These are phyloP conservation scores for Dryadomyces quercivorus DNA, from an alignment of 2,329 filamentous ascomycete species.

Conservation along the genomic window DNA sequence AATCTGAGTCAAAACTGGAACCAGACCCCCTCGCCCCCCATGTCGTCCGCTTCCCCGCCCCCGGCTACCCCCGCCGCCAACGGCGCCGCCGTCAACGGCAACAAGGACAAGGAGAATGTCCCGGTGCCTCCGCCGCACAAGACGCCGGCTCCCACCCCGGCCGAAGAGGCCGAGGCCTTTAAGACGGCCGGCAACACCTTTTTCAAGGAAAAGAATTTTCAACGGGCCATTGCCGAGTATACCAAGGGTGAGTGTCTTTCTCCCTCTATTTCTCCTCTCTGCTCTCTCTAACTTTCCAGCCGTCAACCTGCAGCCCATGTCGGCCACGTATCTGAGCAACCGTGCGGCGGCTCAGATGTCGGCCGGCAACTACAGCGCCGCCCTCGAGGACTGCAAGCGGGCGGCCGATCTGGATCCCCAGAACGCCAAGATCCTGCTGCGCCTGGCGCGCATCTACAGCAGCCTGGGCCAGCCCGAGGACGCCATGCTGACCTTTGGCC, in stretches of 20 bases:
- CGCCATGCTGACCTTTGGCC: conserved; percentile 68
- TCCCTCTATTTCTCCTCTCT: conserved; percentile 3
- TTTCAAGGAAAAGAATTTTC: conserved; percentile 90
- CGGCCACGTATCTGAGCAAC: conserved; percentile 86
- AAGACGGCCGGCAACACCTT: conserved; percentile 92
- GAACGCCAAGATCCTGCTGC: conserved; percentile 79
- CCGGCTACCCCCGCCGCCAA: not conserved
- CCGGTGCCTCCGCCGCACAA: conserved; percentile 64
- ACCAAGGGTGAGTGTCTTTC: conserved; percentile 59
- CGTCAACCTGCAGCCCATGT: conserved; percentile 74
- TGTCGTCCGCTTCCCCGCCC: conserved; percentile 15
- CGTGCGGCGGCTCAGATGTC: conserved; percentile 91
- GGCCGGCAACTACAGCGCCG: conserved; percentile 63
- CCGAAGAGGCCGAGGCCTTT: conserved; percentile 77
- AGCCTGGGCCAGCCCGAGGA: conserved; percentile 77
- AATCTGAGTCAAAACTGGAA: no score
- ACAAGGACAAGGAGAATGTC: conserved; percentile 13
- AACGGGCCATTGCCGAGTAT: conserved; percentile 81
- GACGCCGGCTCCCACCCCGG: conserved; percentile 48
- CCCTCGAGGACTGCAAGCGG: conserved; percentile 74
- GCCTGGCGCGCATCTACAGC: conserved; percentile 82
- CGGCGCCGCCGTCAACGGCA: conserved; percentile 23
- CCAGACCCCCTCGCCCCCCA: conserved; percentile 15
- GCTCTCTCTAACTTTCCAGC: conserved; percentile 37
- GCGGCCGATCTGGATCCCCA: conserved; percentile 74